These are phyloP conservation scores for Hypoxylon sp. DNA, from an alignment of 2,329 filamentous ascomycete species.

Conservation along the genomic window DNA sequence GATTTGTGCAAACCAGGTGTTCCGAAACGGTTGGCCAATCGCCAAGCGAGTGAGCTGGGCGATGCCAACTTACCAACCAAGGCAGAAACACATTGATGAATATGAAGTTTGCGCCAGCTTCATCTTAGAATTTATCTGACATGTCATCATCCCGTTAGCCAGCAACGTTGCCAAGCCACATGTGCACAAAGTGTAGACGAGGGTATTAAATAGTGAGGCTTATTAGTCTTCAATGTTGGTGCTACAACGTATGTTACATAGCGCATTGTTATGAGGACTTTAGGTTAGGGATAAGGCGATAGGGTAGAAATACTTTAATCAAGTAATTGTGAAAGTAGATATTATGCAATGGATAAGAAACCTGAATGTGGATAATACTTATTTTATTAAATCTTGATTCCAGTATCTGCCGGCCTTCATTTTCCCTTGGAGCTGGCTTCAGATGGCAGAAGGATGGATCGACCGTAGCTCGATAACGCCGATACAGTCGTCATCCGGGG, in stretches of 20 bases:
- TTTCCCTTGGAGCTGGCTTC: conserved; percentile 13
- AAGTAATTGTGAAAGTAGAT: conserved; percentile 27
- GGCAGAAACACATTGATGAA: conserved; percentile 33
- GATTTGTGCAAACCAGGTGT: conserved; percentile 43
- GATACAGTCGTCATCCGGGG: conserved; percentile 38
- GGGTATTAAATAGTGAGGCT: conserved; percentile 6
- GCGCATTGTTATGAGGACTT: conserved; percentile 18
- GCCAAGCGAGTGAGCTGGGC: conserved; percentile 40
- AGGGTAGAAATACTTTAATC: conserved; percentile 1
- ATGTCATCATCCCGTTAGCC: conserved; percentile 52
- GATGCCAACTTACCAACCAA: conserved; percentile 44
- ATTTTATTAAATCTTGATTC: conserved; percentile 17
- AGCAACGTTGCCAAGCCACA: conserved; percentile 47
- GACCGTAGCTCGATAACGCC: conserved; percentile 37
- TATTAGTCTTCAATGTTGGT: conserved; percentile 10
- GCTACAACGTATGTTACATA: conserved; percentile 17
- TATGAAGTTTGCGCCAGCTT: conserved; percentile 38
- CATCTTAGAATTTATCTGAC: conserved; percentile 48
- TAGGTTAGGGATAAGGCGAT: conserved; percentile 15
- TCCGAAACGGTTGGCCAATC: conserved; percentile 43
- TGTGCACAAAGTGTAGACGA: conserved; percentile 23
- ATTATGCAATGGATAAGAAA: conserved; percentile 29
- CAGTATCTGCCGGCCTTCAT: conserved; percentile 35
- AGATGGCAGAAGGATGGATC: conserved; percentile 37
- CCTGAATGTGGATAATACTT: conserved; percentile 25